Conservation (phyloP, 2,329 filamentous ascomycete species). For the Colletotrichum endophyticum region DNA sequence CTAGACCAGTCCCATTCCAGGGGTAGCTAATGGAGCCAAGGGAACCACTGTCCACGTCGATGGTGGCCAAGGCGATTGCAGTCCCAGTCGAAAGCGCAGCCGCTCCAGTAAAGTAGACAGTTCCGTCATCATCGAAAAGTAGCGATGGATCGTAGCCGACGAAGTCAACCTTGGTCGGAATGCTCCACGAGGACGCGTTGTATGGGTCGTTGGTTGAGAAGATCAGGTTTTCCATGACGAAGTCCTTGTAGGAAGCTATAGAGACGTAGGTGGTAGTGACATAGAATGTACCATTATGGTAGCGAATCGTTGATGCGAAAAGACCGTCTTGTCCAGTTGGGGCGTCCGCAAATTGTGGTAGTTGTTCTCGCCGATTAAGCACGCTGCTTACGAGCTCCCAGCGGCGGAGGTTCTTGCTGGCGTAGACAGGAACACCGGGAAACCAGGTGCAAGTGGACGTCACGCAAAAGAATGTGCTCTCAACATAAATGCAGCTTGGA, state of each 20-base stretch:
- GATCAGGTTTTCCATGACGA: slow-evolving; percentile 23
- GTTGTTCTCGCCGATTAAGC: not conserved
- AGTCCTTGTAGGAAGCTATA: slow-evolving; percentile 22
- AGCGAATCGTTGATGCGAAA: slow-evolving; percentile 26
- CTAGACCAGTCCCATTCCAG: slow-evolving; percentile 51
- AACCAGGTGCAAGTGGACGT: slow-evolving; percentile 67
- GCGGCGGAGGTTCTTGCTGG: slow-evolving; percentile 32
- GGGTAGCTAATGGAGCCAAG: not conserved
- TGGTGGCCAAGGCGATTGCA: not conserved
- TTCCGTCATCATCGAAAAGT: slow-evolving; percentile 62
- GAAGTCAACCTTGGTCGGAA: slow-evolving; percentile 22
- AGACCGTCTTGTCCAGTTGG: slow-evolving; percentile 25
- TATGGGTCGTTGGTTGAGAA: slow-evolving; percentile 16
- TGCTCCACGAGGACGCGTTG: slow-evolving; percentile 25
- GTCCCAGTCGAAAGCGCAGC: not conserved
- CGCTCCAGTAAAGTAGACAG: slow-evolving; percentile 45
- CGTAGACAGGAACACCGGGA: slow-evolving; percentile 50
- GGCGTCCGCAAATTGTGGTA: not conserved
- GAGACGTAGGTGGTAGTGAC: not conserved
- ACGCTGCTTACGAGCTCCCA: slow-evolving; percentile 31
- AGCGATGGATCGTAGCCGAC: slow-evolving; percentile 49
- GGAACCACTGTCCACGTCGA: slow-evolving; percentile 31
- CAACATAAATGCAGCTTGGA: slow-evolving; percentile 30
- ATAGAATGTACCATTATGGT: slow-evolving; percentile 26
- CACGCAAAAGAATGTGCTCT: slow-evolving; percentile 40